phyloP scores from a whole-genome alignment of 352 stramenopile species.

The Elongisporangium undulatum region DNA sequence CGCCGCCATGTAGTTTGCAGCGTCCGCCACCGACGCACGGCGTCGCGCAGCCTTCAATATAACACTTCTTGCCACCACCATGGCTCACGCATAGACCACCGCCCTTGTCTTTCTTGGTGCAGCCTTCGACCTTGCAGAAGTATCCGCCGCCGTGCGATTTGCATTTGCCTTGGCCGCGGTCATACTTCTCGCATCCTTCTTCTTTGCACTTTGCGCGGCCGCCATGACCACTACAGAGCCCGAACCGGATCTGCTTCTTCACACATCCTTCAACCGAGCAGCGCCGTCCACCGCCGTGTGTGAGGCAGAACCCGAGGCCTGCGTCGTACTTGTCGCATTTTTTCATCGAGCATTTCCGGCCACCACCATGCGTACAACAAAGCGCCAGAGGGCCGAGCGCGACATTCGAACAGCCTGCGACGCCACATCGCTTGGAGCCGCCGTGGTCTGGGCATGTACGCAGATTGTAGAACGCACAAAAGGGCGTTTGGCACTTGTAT shows the following conservation, averaged over 20 bases:
- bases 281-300: constrained; percentile 62
- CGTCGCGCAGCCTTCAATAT: constrained; percentile 54
- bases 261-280: constrained; percentile 54
- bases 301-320: constrained; percentile 56
- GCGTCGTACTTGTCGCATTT: constrained; percentile 75
- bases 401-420: constrained; percentile 47
- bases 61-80: constrained; percentile 83
- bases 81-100: constrained; percentile 73
- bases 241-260: constrained; percentile 78
- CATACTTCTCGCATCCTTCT: constrained; percentile 71
- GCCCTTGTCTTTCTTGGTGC: constrained; percentile 81
- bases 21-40: constrained; percentile 66
- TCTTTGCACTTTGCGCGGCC: constrained; percentile 70
- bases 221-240: constrained; percentile 67
- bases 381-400: constrained; percentile 40
- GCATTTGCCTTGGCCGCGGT: constrained; percentile 72
- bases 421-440: constrained; percentile 56
- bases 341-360: constrained; percentile 62
- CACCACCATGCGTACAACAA: constrained; percentile 63
- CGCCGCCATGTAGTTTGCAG: constrained; percentile 67
- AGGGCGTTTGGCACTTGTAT: constrained; percentile 66
- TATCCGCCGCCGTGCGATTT: constrained; percentile 82
- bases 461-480: constrained; percentile 64
- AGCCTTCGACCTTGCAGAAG: constrained; percentile 70
- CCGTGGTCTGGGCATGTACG: constrained; percentile 75